phyloP scores from a whole-genome alignment of 805 yeast species.

The Starmera quercuum region DNA sequence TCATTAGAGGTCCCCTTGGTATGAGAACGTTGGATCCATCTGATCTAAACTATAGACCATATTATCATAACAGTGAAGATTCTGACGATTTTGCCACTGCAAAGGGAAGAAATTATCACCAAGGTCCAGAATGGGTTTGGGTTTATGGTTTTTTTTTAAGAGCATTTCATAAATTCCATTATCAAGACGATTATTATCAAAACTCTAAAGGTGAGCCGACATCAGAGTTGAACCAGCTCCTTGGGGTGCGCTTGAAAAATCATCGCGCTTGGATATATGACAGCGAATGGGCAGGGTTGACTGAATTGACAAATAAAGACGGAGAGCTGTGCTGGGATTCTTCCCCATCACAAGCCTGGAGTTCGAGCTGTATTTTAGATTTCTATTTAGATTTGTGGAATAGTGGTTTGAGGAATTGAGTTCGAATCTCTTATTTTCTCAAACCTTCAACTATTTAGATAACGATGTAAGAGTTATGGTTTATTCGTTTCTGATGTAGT shows the following conservation, averaged over 20 bases:
- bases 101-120: slow-evolving; percentile 95
- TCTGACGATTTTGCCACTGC: slow-evolving; percentile 84
- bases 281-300: slow-evolving; percentile 90
- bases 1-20: slow-evolving; percentile 84
- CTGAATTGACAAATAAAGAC: slow-evolving; percentile 86
- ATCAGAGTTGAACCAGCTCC: slow-evolving; percentile 44
- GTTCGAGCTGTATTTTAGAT: slow-evolving; percentile 79
- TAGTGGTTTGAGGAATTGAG: slow-evolving; percentile 2
- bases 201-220: slow-evolving; percentile 31
- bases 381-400: slow-evolving; percentile 59
- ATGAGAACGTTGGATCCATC: slow-evolving; percentile 89
- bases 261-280: slow-evolving; percentile 63
- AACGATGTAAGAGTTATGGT: too few relatives aligned
- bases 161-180: slow-evolving; percentile 56
- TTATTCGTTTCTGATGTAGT: too few relatives aligned
- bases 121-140: slow-evolving; percentile 99
- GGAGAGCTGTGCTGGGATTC: slow-evolving; percentile 81
- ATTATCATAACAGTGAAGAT: slow-evolving; percentile 76
- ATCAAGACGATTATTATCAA: slow-evolving; percentile 28
- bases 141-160: slow-evolving; percentile 79
- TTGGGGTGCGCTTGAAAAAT: slow-evolving; percentile 52
- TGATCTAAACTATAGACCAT: slow-evolving; percentile 87
- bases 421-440: too few relatives aligned
- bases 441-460: background rate
- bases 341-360: slow-evolving; percentile 97